Percentiles rank a stretch among this genome's conserved stretches.
phyloP scores from a whole-genome alignment of 148 eudicot genomes.

The Selenicereus undatus region DNA sequence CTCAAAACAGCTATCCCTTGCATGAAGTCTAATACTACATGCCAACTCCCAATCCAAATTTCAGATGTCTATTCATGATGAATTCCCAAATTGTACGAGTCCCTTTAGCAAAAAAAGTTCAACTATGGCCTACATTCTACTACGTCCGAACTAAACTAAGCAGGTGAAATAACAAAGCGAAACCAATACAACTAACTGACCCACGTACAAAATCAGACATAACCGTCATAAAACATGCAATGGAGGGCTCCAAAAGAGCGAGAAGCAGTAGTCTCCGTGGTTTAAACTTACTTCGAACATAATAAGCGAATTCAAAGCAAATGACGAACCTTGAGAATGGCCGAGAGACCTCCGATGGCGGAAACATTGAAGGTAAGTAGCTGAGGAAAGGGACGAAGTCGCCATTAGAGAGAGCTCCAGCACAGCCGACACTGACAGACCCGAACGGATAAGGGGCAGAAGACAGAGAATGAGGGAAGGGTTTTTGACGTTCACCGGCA shows the following conservation, averaged over 20 bases:
- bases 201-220: not conserved
- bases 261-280: not conserved
- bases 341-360: slow-evolving; percentile 18
- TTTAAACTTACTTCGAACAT: too few species aligned
- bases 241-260: not conserved
- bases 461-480: not conserved
- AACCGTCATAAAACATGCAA: not conserved
- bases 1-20: not conserved
- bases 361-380: slow-evolving; percentile 25
- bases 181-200: not conserved
- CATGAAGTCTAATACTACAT: not conserved
- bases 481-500: not conserved
- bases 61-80: not conserved
- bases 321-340: slow-evolving; percentile 13
- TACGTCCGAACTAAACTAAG: not conserved
- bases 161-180: not conserved
- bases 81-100: not conserved
- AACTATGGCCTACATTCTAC: not conserved
- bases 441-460: slow-evolving; percentile 4
- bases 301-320: not conserved
- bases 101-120: not conserved
- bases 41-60: not conserved
- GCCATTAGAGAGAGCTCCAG: slow-evolving; percentile 26
- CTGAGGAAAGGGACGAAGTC: slow-evolving; percentile 32
- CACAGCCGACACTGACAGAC: not conserved